These are phyloP conservation scores for Noccaea bulbosa DNA, from an alignment of 345 rosid species.

Conservation along the genomic window DNA sequence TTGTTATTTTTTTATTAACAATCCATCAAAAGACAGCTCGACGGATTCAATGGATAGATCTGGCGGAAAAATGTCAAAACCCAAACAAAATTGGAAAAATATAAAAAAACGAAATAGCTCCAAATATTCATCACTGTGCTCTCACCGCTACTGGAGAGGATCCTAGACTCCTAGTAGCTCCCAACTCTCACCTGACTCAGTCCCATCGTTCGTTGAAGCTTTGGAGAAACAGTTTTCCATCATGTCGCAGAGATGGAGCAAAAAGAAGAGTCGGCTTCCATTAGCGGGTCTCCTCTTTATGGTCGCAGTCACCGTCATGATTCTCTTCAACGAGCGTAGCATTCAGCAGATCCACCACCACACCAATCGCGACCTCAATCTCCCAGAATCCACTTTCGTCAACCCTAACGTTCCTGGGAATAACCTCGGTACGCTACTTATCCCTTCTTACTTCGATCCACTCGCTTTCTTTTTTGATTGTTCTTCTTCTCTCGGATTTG, in stretches of 20 bases:
- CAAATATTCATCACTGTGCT: neutral
- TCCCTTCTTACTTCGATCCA: constrained; percentile 1
- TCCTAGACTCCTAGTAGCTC: neutral
- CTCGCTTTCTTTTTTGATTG: too few relatives aligned
- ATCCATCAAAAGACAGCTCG: neutral
- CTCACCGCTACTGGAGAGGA: neutral
- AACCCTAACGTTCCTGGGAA: constrained; percentile 58
- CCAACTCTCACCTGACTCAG: too few relatives aligned
- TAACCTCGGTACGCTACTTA: constrained; percentile 56
- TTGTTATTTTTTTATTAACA: too few relatives aligned
- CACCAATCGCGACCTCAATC: constrained; percentile 37
- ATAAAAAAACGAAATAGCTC: too few relatives aligned
- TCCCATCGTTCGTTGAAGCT: neutral
- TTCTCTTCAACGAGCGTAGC: constrained; percentile 64
- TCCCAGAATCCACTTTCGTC: constrained; percentile 45
- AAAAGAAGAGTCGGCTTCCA: constrained; percentile 69
- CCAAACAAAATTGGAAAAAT: neutral
- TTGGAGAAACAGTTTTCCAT: neutral
- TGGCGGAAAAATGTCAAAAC: neutral
- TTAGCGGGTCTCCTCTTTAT: constrained; percentile 54
- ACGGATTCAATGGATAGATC: neutral
- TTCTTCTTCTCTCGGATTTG: too few relatives aligned
- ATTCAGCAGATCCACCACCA: constrained; percentile 61
- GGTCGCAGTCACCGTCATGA: constrained; percentile 48
- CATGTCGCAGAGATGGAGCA: constrained; percentile 75